Conservation (phyloP, 495 filamentous ascomycete species). For the Hyaloscypha variabilis region DNA sequence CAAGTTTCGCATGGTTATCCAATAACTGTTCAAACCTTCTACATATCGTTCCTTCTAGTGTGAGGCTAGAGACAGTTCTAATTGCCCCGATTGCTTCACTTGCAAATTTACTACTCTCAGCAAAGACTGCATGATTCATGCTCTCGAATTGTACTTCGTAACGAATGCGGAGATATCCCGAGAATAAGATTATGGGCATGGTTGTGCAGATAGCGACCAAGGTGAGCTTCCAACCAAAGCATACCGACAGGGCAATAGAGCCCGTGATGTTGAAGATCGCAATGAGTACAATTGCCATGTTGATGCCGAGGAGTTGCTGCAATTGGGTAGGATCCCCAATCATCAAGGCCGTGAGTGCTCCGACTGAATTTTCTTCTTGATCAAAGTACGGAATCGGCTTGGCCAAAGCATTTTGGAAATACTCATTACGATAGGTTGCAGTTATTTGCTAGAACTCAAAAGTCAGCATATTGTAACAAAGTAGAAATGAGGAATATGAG, state of each 20-base stretch:
- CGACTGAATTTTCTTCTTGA: constrained; percentile 59
- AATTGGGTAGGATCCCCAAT: constrained; percentile 62
- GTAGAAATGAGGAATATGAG: neutral
- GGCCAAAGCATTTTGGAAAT: constrained; percentile 58
- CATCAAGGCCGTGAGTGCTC: constrained; percentile 58
- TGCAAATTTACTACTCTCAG: constrained; percentile 58
- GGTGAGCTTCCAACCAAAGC: constrained; percentile 57
- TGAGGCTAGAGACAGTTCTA: constrained; percentile 56
- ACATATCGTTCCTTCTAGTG: constrained; percentile 52
- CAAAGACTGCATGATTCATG: constrained; percentile 53
- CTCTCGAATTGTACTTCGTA: constrained; percentile 56
- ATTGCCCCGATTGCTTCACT: constrained; percentile 59
- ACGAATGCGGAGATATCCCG: constrained; percentile 54
- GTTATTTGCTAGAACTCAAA: constrained; percentile 34
- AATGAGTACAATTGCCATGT: constrained; percentile 40
- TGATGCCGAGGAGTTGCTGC: constrained; percentile 61
- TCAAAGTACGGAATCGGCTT: constrained; percentile 62
- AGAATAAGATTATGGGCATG: constrained; percentile 51
- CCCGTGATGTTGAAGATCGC: constrained; percentile 50
- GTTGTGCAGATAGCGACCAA: constrained; percentile 47
- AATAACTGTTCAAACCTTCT: constrained; percentile 52
- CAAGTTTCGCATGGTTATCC: constrained; percentile 50
- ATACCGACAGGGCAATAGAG: constrained; percentile 52
- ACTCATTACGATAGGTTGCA: constrained; percentile 58
- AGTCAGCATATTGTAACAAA: neutral